Evolutionary conservation across 495 filamentous ascomycete genomes (phyloP).

Genomic region (Xylaria flabelliformis): DNA sequence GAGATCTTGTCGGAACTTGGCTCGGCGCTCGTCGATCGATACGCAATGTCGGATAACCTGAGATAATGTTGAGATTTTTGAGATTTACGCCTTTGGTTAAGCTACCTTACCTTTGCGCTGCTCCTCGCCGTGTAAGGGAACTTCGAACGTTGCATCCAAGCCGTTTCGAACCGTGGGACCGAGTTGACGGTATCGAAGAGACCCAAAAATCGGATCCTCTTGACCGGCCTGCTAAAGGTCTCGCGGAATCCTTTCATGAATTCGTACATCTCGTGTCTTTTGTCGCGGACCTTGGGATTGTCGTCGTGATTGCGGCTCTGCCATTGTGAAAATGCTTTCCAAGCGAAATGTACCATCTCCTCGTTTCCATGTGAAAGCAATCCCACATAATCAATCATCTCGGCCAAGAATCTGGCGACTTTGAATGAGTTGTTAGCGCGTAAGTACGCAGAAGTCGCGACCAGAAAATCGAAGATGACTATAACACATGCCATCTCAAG

Average conservation of each 20-base stretch:
- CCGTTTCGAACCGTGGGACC: constrained; percentile 80
- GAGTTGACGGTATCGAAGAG: constrained; percentile 83
- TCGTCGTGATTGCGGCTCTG: constrained; percentile 68
- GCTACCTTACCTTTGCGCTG: constrained; percentile 62
- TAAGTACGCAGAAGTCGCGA: not conserved
- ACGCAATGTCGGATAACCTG: constrained; percentile 73
- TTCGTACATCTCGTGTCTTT: constrained; percentile 65
- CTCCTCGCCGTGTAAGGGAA: constrained; percentile 84
- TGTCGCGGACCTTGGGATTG: constrained; percentile 61
- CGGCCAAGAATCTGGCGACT: constrained; percentile 82
- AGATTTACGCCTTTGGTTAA: constrained; percentile 57
- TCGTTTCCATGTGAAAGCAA: constrained; percentile 84
- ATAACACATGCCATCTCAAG: not conserved
- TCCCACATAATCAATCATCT: constrained; percentile 87
- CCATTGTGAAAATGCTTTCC: constrained; percentile 90
- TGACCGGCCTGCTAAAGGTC: constrained; percentile 80
- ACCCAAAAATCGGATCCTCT: constrained; percentile 72
- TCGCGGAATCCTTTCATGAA: constrained; percentile 87
- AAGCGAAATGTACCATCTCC: constrained; percentile 82
- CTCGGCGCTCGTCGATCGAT: constrained; percentile 77
- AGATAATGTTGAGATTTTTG: constrained; percentile 45
- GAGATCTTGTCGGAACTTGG: constrained; percentile 72
- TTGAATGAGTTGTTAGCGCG: not conserved
- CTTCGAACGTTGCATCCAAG: constrained; percentile 83
- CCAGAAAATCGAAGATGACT: not conserved